phyloP scores from a whole-genome alignment of 2,329 filamentous ascomycete species.

The Claviceps humidiphila region DNA sequence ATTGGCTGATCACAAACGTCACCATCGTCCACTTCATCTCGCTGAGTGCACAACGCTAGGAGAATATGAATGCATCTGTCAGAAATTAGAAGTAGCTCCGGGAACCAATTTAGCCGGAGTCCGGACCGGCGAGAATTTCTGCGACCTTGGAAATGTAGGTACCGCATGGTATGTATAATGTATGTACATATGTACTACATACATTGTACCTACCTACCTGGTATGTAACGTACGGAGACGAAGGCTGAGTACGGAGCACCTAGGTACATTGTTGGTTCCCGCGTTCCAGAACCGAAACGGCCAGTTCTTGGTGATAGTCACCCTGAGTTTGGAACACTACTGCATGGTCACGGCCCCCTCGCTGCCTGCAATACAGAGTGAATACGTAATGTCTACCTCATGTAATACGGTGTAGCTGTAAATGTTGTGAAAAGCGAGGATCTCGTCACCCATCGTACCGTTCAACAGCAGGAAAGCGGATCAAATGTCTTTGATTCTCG shows the following conservation, averaged over 20 bases:
- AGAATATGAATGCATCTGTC: neutral
- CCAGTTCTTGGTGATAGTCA: neutral
- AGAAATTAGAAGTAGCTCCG: neutral
- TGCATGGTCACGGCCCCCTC: neutral
- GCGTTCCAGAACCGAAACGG: neutral
- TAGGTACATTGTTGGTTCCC: neutral
- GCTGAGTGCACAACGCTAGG: neutral
- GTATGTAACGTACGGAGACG: neutral
- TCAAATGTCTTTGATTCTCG: neutral
- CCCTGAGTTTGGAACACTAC: neutral
- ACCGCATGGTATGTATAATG: no score
- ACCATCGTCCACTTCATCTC: neutral
- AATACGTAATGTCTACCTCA: no score
- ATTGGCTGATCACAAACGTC: neutral
- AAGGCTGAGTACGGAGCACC: neutral
- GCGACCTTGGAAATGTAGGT: neutral
- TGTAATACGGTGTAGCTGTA: no score
- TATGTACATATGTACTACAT: neutral
- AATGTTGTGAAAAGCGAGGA: neutral
- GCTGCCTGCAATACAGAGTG: neutral
- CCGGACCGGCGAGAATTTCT: neutral
- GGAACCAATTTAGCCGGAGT: neutral
- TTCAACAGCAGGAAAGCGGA: neutral
- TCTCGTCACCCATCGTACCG: neutral
- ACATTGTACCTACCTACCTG: no score